These are phyloP conservation scores for Sporopachydermia lactativora DNA, from an alignment of 805 yeast genomes.

Conservation along the genomic window DNA sequence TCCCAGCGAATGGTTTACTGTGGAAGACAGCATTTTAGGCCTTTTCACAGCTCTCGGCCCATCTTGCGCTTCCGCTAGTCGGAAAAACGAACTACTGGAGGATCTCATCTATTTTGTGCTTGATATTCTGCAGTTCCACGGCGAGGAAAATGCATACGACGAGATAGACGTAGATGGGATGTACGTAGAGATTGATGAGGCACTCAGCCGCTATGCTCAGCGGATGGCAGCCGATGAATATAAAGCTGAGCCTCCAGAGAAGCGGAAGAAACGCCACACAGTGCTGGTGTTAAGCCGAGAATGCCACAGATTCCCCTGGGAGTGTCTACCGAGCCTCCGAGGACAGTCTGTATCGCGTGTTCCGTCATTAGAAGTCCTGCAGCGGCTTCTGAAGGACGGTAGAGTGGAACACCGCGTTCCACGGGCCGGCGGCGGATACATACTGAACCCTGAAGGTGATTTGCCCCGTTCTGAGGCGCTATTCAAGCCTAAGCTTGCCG, in stretches of 20 bases:
- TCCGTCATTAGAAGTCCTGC: constrained; percentile 45
- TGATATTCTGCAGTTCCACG: constrained; percentile 46
- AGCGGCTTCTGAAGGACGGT: constrained; percentile 21
- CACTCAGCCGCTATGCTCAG: constrained; percentile 23
- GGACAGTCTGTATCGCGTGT: constrained; percentile 52
- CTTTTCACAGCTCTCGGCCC: constrained; percentile 37
- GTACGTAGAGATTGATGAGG: constrained; percentile 34
- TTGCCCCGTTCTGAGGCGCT: constrained; percentile 47
- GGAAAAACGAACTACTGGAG: constrained; percentile 30
- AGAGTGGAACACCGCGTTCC: background rate
- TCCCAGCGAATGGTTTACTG: constrained; percentile 16
- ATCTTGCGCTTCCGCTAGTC: no score
- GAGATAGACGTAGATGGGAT: constrained; percentile 47
- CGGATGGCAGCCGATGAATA: background rate
- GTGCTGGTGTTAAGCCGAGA: constrained; percentile 55
- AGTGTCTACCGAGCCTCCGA: constrained; percentile 47
- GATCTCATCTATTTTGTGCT: constrained; percentile 50
- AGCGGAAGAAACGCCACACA: constrained; percentile 30
- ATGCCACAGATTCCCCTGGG: constrained; percentile 83
- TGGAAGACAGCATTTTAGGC: constrained; percentile 34
- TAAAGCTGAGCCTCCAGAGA: constrained; percentile 4
- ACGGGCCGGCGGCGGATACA: constrained; percentile 30
- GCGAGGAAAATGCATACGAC: constrained; percentile 50
- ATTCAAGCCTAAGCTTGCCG: constrained; percentile 32
- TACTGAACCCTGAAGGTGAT: constrained; percentile 79